These are phyloP conservation scores for Pestalotiopsis sp. DNA, from an alignment of 2,329 filamentous ascomycete species.

Conservation along the genomic window DNA sequence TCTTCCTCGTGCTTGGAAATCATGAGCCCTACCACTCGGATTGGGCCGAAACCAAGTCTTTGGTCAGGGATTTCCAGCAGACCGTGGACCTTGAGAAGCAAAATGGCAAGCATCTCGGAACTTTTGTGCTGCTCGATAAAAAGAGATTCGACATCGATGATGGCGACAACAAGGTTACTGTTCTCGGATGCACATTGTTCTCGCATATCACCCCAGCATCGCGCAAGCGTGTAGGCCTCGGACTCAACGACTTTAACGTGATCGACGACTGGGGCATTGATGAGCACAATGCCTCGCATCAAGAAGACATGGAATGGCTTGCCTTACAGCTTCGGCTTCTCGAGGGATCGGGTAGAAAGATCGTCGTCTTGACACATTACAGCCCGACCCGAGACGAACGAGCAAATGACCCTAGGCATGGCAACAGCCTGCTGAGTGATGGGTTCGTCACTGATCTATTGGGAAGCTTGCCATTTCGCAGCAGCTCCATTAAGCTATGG, in stretches of 20 bases:
- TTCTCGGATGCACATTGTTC: conserved; percentile 53
- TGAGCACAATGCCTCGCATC: conserved; percentile 39
- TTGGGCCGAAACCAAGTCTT: conserved; percentile 34
- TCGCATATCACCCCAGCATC: conserved; percentile 45
- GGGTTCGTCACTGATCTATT: conserved; percentile 44
- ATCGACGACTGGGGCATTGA: conserved; percentile 43
- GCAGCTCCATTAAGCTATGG: conserved; percentile 41
- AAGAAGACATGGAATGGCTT: conserved; percentile 44
- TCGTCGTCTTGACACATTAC: conserved; percentile 46
- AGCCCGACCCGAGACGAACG: conserved; percentile 38
- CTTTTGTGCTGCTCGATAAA: conserved; percentile 43
- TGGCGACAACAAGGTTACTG: conserved; percentile 33
- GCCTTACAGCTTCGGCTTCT: conserved; percentile 37
- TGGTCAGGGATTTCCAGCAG: conserved; percentile 35
- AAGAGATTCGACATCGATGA: conserved; percentile 34
- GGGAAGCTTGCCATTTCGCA: conserved; percentile 35
- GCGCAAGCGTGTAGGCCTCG: conserved; percentile 38
- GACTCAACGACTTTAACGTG: conserved; percentile 55
- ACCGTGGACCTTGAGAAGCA: conserved; percentile 22
- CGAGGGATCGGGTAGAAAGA: conserved; percentile 22
- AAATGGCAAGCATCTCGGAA: conserved; percentile 27
- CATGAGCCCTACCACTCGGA: conserved; percentile 54
- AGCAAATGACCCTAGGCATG: conserved; percentile 37
- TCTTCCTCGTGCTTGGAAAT: conserved; percentile 59
- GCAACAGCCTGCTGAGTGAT: conserved; percentile 26